phyloP scores from a whole-genome alignment of 2,329 filamentous ascomycete species.

The Apiospora hydei region DNA sequence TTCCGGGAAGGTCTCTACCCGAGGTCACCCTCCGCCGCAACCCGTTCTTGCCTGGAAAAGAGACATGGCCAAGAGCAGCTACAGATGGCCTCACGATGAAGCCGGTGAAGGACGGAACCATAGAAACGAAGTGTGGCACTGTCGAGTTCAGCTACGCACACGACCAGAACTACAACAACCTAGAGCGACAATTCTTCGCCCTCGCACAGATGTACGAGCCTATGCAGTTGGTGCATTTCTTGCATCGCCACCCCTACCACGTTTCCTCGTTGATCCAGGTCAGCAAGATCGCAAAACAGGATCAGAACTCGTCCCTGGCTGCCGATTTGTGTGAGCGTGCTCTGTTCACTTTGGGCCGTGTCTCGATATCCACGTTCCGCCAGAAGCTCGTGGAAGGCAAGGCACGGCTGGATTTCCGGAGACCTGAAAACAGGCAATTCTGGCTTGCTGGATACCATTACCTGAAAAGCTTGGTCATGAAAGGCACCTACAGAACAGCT shows the following conservation, averaged over 20 bases:
- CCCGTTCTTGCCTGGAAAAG: conserved; percentile 84
- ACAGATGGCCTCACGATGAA: conserved; percentile 88
- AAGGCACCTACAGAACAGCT: conserved; percentile 92
- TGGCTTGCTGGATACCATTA: conserved; percentile 92
- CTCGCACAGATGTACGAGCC: conserved; percentile 87
- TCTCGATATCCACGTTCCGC: conserved; percentile 83
- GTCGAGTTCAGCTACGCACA: conserved; percentile 82
- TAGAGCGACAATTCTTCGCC: conserved; percentile 78
- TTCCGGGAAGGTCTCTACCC: conserved; percentile 69
- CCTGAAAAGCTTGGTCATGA: conserved; percentile 82
- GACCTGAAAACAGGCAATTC: conserved; percentile 90
- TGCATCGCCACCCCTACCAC: conserved; percentile 84
- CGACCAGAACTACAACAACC: conserved; percentile 73
- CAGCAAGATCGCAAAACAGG: conserved; percentile 89
- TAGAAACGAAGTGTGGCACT: conserved; percentile 53
- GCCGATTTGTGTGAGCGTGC: conserved; percentile 90
- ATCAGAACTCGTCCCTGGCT: conserved; percentile 85
- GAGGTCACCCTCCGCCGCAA: conserved; percentile 79
- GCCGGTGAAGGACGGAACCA: conserved; percentile 48
- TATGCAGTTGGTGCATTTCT: conserved; percentile 78
- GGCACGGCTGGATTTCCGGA: conserved; percentile 79
- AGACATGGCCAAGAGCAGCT: conserved; percentile 82
- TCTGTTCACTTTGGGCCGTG: conserved; percentile 91
- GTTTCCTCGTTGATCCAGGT: conserved; percentile 94
- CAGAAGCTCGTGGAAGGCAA: conserved; percentile 78